Conservation (phyloP, 2,329 filamentous ascomycete genomes). For the Peltaster fructicola region DNA sequence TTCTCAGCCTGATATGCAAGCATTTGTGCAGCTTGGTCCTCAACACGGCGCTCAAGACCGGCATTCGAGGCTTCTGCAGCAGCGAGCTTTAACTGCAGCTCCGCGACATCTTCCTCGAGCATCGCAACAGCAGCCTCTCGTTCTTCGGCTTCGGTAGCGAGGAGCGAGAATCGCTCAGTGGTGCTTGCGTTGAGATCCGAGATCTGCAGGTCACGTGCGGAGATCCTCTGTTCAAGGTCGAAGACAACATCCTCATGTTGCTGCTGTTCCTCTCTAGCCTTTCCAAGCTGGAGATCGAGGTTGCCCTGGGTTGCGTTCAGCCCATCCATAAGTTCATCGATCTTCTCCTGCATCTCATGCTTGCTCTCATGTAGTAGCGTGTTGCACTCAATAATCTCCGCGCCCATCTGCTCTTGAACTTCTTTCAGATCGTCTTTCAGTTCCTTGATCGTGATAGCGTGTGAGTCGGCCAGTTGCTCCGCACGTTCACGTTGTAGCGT, state of each 20-base stretch:
- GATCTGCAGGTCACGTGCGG: constrained; percentile 11
- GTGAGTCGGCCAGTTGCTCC: constrained; percentile 19
- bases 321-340: constrained; percentile 13
- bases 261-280: constrained; percentile 7
- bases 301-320: constrained; percentile 10
- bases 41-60: constrained; percentile 19
- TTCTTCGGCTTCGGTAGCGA: constrained; percentile 17
- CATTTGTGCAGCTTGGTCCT: constrained; percentile 19
- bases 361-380: too few species aligned
- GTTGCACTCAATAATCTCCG: constrained; percentile 13
- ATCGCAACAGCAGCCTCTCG: constrained; percentile 17
- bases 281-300: constrained; percentile 7
- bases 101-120: constrained; percentile 12
- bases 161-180: constrained; percentile 9
- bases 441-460: constrained; percentile 18
- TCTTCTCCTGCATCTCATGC: constrained; percentile 11
- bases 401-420: constrained; percentile 13
- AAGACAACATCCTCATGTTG: constrained; percentile 13
- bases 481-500: constrained; percentile 20
- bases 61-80: constrained; percentile 13
- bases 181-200: constrained; percentile 11
- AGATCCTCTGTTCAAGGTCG: constrained; percentile 10
- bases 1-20: constrained; percentile 18
- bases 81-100: constrained; percentile 7
- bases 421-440: constrained; percentile 21